These are phyloP conservation scores for Oryza australiensis DNA, from an alignment of 176 grass and related monocot species.

Conservation along the genomic window DNA sequence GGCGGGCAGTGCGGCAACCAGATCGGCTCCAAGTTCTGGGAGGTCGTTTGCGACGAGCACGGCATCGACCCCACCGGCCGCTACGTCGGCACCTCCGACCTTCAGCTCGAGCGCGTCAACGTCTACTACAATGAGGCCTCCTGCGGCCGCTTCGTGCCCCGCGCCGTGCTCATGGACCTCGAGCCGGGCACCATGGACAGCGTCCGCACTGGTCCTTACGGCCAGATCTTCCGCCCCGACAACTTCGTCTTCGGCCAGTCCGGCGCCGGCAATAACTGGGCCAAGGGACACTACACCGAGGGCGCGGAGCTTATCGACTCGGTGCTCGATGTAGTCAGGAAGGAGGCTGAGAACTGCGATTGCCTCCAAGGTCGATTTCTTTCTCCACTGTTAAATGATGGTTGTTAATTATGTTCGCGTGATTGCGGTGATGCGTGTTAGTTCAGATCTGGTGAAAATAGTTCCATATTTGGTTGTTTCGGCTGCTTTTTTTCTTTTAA, in stretches of 20 bases:
- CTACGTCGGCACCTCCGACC: conserved; percentile 73
- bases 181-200: conserved; percentile 95
- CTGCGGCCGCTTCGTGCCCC: conserved; percentile 80
- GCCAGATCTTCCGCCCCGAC: conserved; percentile 86
- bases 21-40: conserved; percentile 91
- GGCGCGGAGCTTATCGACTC: conserved; percentile 89
- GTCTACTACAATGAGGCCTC: conserved; percentile 93
- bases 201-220: conserved; percentile 73
- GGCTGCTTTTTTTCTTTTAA: not conserved
- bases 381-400: not conserved
- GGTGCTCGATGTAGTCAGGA: conserved; percentile 81
- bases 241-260: conserved; percentile 87
- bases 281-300: conserved; percentile 90
- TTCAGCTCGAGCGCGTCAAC: conserved; percentile 88
- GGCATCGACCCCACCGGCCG: conserved; percentile 75
- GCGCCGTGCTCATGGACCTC: conserved; percentile 89
- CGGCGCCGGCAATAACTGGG: conserved; percentile 88
- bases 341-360: conserved; percentile 92
- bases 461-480: conserved; percentile 18
- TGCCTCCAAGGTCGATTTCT: conserved; percentile 76
- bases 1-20: conserved; percentile 91
- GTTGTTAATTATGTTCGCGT: conserved; percentile 11
- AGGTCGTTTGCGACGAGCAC: conserved; percentile 81
- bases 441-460: conserved; percentile 13
- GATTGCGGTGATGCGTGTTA: not conserved